Base-by-base conservation (phyloP, 164 flowering plant genomes). In the Buxus sempervirens region DNA sequence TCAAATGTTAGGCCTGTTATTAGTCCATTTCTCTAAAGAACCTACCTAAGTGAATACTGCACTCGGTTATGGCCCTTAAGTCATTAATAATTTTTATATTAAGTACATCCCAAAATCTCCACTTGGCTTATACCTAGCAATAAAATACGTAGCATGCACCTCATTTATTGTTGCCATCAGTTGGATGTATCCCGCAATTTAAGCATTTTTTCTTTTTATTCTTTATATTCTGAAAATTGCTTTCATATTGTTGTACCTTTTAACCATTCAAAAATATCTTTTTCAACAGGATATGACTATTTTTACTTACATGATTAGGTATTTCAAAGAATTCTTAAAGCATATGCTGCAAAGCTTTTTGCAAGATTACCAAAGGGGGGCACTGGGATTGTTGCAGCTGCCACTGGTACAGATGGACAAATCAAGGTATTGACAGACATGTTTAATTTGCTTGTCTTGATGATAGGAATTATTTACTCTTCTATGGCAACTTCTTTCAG, bases 381-480 rank as follows among this genome's bases (percentile, higher is more conserved):
- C 26, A 83, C 86, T 15, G 97, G 98, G 58, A 76, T 92, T 77
- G 97, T 95, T 73, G 98, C 98, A 56, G 96, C 98, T 58, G 98
- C 98, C 26, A 92, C 98, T 20, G 98, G 98, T 62, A 87, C 90
- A 79, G 98, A 95, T 82, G 97, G 97, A 41, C 97, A 92, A 72
- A 90, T 95, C 74, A 95, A 88, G 96, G 98, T 91, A 74, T 23
- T n/a, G 53, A 61, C 26, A 60, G 22, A 60, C 25, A 38, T 28
- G 8, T 59, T 61, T 42, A 18, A n/a, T 64, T 70, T 58, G 12
- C 67, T 45, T 54, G 48, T 60, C 21, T 54, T 19, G 28, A 26
- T 18, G 32, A 36, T 63, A 24, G 27, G 26, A 48, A 14, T 63
- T 4, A 24, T 65, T 23, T 55, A 51, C 65, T 65, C 53, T 59